Base-by-base conservation (phyloP, 192 early-diverging fungal species). In the Coemansia sp. region DNA sequence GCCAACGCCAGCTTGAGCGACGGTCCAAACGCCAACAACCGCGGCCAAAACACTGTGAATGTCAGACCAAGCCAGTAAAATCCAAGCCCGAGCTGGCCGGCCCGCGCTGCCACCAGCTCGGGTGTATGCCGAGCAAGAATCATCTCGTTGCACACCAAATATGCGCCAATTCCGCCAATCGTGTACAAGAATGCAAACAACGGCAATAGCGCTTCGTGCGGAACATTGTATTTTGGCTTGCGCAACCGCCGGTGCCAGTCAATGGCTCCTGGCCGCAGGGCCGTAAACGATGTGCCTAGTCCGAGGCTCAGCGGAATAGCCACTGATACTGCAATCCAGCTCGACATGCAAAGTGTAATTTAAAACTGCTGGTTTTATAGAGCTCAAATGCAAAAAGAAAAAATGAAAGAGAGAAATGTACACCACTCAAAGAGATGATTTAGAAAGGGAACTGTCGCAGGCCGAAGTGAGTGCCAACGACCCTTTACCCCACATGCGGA, bases 11-110 rank as follows among this genome's bases (percentile, higher is more conserved):
- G 62, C 27, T 60, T 66, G 17, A 70, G 49, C 61, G 56, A 66
- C 51, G 67, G 52, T n/a, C 67, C 76, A 21, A 47, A 72, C 22
- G 71, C 72, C 37, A 80, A 17, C 17, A 75, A 32, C 51, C 58
- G 32, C 8, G 77, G 77, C 77, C 77, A 80, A 55, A 80, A 63
- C 15, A 66, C 60, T n/a, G 70, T 32, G 24, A 80, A 75, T 22
- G 77, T 80, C 29, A 80, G 50, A 5, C 54, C 61, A 43, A 80
- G 60, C 77, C 77, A 80, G 58, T 71, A 80, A 54, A 71, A 74
- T 8, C 72, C 77, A 11, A 80, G 58, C 27, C 77, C 77, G 53
- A 67, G 50, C 39, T 69, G 68, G 3, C 77, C 77, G 2, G 72
- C 72, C n/a, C 53, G 67, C 38, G 58, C 68, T 22, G 69, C 77